phyloP scores from a whole-genome alignment of 768 basidiomycete species.

The Lentinula raphanica region DNA sequence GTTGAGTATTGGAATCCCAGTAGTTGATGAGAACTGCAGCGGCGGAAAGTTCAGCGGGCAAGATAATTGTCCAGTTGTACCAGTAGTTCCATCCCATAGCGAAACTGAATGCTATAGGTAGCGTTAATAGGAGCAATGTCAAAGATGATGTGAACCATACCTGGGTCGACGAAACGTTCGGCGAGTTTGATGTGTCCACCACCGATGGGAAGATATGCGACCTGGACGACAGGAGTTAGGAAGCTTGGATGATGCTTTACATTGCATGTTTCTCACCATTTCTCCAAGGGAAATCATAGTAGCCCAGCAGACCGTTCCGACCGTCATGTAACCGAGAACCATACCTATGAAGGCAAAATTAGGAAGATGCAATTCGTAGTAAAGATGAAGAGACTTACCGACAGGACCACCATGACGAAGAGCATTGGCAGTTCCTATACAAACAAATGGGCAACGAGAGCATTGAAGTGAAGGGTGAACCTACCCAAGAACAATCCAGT shows the following conservation, averaged over 20 bases:
- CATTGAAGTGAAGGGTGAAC: background rate
- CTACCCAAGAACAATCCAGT: conserved; percentile 64
- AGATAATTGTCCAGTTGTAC: conserved; percentile 60
- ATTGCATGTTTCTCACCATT: conserved; percentile 24
- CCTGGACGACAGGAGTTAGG: conserved; percentile 20
- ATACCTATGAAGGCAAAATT: conserved; percentile 37
- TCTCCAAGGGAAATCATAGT: conserved; percentile 38
- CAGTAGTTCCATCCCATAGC: conserved; percentile 54
- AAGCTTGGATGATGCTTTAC: conserved; percentile 11
- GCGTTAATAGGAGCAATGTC: background rate
- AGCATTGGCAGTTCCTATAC: conserved; percentile 10
- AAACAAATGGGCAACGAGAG: conserved; percentile 32
- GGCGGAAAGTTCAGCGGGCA: conserved; percentile 71
- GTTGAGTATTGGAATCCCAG: conserved; percentile 51
- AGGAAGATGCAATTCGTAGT: background rate
- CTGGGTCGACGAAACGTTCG: conserved; percentile 77
- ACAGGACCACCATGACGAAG: conserved; percentile 60
- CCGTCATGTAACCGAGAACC: conserved; percentile 59
- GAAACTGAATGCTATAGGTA: conserved; percentile 15
- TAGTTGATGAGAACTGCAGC: conserved; percentile 73
- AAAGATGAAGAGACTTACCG: conserved; percentile 28
- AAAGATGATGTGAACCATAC: conserved; percentile 40
- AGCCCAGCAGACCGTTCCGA: conserved; percentile 60
- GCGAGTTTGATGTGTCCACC: conserved; percentile 80
- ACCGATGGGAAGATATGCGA: conserved; percentile 72